Conservation (phyloP, 371 early-diverging fungal genomes). For the Mortierella sp. region DNA sequence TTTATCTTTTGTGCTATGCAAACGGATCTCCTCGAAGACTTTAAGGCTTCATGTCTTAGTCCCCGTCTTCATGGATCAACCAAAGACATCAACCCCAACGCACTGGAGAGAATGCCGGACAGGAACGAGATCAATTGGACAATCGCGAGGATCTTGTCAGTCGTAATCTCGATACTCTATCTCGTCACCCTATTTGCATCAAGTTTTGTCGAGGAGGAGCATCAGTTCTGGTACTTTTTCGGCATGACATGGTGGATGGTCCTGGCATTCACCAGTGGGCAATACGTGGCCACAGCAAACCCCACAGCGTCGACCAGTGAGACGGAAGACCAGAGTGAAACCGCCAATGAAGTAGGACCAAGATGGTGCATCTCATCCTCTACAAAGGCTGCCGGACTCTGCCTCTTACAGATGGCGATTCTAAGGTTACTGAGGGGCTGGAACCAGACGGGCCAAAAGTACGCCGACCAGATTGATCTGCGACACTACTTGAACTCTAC, state of each 20-base stretch:
- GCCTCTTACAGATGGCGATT: constrained; percentile 49
- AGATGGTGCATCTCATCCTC: neutral
- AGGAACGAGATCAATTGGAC: constrained; percentile 47
- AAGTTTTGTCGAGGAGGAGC: constrained; percentile 85
- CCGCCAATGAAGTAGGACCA: neutral
- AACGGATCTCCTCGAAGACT: constrained; percentile 20
- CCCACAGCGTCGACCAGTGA: neutral
- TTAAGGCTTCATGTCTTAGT: constrained; percentile 31
- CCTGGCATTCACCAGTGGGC: constrained; percentile 56
- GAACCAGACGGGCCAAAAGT: constrained; percentile 62
- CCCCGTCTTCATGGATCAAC: constrained; percentile 1
- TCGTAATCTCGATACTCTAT: constrained; percentile 56
- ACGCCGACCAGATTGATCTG: constrained; percentile 63
- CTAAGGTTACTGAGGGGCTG: constrained; percentile 54
- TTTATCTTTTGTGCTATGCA: constrained; percentile 40
- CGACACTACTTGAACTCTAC: constrained; percentile 58
- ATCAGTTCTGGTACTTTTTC: constrained; percentile 80
- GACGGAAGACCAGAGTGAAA: neutral
- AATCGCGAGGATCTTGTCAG: constrained; percentile 39
- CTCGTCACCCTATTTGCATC: constrained; percentile 72
- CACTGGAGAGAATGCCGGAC: neutral
- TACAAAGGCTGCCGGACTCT: constrained; percentile 15
- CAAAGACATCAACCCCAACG: no score
- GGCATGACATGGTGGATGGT: constrained; percentile 65
- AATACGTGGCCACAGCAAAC: constrained; percentile 9